Evolutionary conservation across 1,284 basidiomycete species (phyloP).

Genomic region (Fomitopsis betulina): DNA sequence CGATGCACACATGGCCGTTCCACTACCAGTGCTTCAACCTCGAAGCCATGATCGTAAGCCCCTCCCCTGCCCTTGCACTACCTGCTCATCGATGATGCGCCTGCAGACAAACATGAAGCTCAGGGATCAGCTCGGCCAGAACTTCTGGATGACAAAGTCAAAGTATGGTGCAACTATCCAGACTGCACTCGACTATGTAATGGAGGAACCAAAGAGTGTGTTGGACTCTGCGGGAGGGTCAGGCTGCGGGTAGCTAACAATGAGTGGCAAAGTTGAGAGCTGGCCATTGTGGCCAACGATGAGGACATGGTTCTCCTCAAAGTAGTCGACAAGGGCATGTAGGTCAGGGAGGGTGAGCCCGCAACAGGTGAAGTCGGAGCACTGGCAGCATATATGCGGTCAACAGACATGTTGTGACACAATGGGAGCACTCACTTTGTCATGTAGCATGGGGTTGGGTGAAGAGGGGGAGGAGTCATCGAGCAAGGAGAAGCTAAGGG

Average conservation of each 20-base stretch:
- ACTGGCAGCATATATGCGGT: constrained; percentile 30
- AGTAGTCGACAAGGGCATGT: constrained; percentile 66
- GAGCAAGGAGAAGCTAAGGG: background rate
- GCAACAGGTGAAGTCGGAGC: constrained; percentile 65
- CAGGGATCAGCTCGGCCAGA: constrained; percentile 44
- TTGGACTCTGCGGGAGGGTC: constrained; percentile 16
- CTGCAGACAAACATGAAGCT: constrained; percentile 48
- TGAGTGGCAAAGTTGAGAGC: constrained; percentile 20
- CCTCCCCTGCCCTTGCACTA: background rate
- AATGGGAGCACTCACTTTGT: background rate
- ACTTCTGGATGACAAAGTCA: constrained; percentile 48
- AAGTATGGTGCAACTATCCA: constrained; percentile 53
- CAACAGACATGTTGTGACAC: background rate
- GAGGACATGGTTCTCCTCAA: constrained; percentile 54
- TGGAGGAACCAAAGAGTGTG: constrained; percentile 8
- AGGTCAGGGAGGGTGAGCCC: constrained; percentile 54
- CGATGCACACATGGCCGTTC: constrained; percentile 54
- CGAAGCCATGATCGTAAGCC: constrained; percentile 56
- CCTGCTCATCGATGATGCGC: background rate
- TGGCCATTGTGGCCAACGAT: constrained; percentile 29
- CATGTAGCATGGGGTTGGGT: background rate
- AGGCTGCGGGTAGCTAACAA: constrained; percentile 30
- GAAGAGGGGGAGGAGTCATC: background rate
- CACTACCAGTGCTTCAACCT: constrained; percentile 67
- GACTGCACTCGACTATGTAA: constrained; percentile 33